Base-by-base conservation (phyloP, 805 yeast species). In the Spathaspora passalidarum region DNA sequence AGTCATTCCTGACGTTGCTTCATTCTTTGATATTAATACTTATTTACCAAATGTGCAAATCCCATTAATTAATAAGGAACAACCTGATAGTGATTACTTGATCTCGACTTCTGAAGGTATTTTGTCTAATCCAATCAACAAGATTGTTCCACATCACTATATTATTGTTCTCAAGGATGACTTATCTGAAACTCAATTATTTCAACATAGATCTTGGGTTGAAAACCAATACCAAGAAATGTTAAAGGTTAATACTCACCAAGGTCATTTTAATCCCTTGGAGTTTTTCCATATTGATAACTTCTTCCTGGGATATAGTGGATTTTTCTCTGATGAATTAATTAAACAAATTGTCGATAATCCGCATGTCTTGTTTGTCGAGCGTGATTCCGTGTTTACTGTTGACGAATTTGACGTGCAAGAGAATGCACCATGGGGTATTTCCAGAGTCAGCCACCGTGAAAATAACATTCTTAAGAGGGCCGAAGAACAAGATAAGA, bases 161-260 rank as follows among this genome's bases (percentile, higher is more conserved):
- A 90, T 92, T 54, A 72, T 92, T 53, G 89, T 89, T 42, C 81
- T 90, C 70, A 89, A 88, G 72, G 78, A 80, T 46, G 79, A 72
- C 45, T 72, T 82, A 25, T 58, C 76, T 19, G 62, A 73, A 17
- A 78, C 79, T 21, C 78, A 78, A 45, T 68, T 79, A 23, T 69
- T 71, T 23, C 73, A 77, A 69, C 96, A 90, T 72, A 75, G 75
- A 57, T 72, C 76, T 54, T 76, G 85, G 81, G 76, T 88, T 49
- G 61, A 72, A 13, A 69, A 71, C 38, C 67, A 72, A 40, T 47
- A 56, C 36, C 36, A 47, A 4, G 19, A 22, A 5, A 47, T 52
- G 54, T 22, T 38, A 4, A 38, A 40, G 13, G 16, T 22, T 21
- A 5, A 16, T 17, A 14, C 19, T 29, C 45, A 44, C 41, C 18